Base-by-base conservation (phyloP, 2,329 filamentous ascomycete genomes). In the Talaromyces sp. region DNA sequence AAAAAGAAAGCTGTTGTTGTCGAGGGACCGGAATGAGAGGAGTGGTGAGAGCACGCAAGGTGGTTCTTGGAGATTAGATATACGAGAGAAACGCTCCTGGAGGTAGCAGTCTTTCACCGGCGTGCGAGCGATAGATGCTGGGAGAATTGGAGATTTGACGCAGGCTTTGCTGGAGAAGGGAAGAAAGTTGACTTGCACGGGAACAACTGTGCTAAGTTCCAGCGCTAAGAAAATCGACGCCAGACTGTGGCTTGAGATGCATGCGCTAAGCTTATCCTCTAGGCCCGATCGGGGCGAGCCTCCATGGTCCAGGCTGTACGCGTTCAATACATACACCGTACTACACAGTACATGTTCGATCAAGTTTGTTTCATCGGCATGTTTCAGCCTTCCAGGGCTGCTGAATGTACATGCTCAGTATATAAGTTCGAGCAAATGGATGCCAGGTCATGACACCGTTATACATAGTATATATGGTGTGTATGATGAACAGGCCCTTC, bases 221-320 rank as follows among this genome's bases (percentile, higher is more conserved):
- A 31, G 35, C 54, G 54, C 54, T 57, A 37, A 22, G 37, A 61
- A 22, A 37, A 35, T 62, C 33, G 45, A 52, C 64, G 64, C 49
- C 58, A 45, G 52, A 56, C 47, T 65, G 63, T 65, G 63, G 63
- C 63, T 65, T 65, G 33, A 65, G 58, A 65, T 65, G 57, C 58
- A 56, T 65, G 63, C 49, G 58, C 63, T 50, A 56, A 61, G 58
- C 39, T 49, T 61, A 49, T 16, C 52, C 63, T 13, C 63, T 65
- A 65, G 49, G 58, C 63, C 52, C 37, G 39, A 49, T 65, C 47
- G 58, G 63, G 45, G 33, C 35, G 58, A 61, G 63, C 63, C 63
- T 65, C 49, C 47, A 60, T 41, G 45, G 60, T 39, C 45, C 59
- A 50, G 47, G 37, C 47, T 54, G 60, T 49, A 49, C 45, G 45